Evolutionary conservation across 1,284 basidiomycete genomes (phyloP).

Genomic region (Ceratobasidium sp.): DNA sequence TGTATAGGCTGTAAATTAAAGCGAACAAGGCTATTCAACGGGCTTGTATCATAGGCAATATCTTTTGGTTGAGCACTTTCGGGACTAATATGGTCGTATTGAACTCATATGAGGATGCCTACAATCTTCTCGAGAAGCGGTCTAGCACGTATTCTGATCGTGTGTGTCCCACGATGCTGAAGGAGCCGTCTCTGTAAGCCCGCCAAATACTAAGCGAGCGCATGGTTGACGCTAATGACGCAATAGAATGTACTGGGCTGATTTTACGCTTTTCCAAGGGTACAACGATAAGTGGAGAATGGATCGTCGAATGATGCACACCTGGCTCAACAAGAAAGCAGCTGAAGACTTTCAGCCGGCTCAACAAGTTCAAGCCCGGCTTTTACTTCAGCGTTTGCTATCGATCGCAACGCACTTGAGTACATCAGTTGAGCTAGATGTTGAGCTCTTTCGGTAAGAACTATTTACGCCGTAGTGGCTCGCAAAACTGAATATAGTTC

Average conservation of each 20-base stretch:
- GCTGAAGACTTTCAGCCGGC: constrained; percentile 44
- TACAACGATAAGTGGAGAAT: constrained; percentile 50
- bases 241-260: constrained; percentile 23
- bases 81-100: constrained; percentile 60
- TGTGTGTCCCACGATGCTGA: constrained; percentile 51
- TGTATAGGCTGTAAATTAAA: not conserved
- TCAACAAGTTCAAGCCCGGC: constrained; percentile 47
- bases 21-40: not conserved
- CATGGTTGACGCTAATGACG: too few species aligned
- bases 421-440: not conserved
- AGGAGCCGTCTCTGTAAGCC: constrained; percentile 43
- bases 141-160: constrained; percentile 62
- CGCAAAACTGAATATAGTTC: not conserved
- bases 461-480: too few species aligned
- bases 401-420: constrained; percentile 2
- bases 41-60: constrained; percentile 49
- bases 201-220: not conserved
- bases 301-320: constrained; percentile 52
- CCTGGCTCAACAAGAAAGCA: constrained; percentile 52
- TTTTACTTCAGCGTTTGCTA: constrained; percentile 6
- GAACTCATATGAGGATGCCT: constrained; percentile 58
- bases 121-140: constrained; percentile 61
- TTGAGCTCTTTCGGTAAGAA: constrained; percentile 28
- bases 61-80: constrained; percentile 58
- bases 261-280: not conserved